Conservation (phyloP, 202 grass and related monocot genomes). For the Carex arenaria region DNA sequence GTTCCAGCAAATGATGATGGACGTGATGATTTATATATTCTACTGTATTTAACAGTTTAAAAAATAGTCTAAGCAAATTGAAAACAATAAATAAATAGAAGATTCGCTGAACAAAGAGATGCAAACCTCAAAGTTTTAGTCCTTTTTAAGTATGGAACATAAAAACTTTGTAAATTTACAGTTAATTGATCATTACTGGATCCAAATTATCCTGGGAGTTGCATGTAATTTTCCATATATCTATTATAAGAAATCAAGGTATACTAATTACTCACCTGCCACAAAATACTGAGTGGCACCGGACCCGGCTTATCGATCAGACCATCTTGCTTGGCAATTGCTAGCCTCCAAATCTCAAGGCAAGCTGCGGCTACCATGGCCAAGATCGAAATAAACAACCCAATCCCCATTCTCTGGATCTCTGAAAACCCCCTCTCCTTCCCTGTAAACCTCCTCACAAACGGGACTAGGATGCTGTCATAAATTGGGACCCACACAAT, state of each 20-base stretch:
- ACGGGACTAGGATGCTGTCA: slow-evolving; percentile 56
- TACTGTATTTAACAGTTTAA: not conserved
- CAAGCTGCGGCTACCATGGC: slow-evolving; percentile 62
- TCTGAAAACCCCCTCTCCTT: slow-evolving; percentile 71
- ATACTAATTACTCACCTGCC: slow-evolving; percentile 36
- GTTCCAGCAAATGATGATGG: not conserved
- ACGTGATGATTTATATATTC: not conserved
- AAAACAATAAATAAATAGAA: not conserved
- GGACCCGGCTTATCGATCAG: slow-evolving; percentile 62
- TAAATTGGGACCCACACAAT: slow-evolving; percentile 76
- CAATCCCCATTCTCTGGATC: slow-evolving; percentile 85
- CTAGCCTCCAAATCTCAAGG: slow-evolving; percentile 63
- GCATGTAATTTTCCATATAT: not conserved
- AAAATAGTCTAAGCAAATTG: not conserved
- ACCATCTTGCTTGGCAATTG: slow-evolving; percentile 38
- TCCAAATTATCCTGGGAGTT: not conserved
- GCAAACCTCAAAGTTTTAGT: not conserved
- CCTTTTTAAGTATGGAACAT: not conserved
- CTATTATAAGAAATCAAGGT: not conserved
- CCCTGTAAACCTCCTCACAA: slow-evolving; percentile 73
- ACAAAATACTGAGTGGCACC: slow-evolving; percentile 78
- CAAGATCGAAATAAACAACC: slow-evolving; percentile 66
- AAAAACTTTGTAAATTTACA: not conserved
- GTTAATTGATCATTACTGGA: not conserved
- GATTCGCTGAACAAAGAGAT: not conserved